Percentiles rank a stretch among this genome's conserved stretches.
These are phyloP conservation scores for Zymoseptoria tritici DNA, from an alignment of 2,329 filamentous ascomycete genomes.

Conservation along the genomic window DNA sequence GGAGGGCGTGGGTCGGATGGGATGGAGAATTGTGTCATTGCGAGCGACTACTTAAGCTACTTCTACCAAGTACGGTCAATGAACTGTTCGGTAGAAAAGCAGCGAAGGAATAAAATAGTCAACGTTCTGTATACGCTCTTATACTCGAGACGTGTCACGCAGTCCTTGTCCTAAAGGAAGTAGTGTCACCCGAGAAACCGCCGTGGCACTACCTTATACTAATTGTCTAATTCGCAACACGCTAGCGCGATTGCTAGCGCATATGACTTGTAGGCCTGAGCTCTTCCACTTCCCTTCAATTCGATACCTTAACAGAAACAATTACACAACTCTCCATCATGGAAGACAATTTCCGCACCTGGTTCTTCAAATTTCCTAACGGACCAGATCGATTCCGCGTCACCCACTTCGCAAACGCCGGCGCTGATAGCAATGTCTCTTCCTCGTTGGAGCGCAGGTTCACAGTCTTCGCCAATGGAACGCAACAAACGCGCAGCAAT, in stretches of 20 bases:
- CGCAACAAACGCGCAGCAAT: background rate
- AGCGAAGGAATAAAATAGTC: too few relatives aligned
- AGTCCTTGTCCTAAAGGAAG: too few relatives aligned
- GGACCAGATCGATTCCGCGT: background rate
- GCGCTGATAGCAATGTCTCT: background rate
- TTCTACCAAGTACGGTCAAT: too few relatives aligned
- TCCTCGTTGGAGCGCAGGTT: background rate
- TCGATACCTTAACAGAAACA: background rate
- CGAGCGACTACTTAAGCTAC: too few relatives aligned
- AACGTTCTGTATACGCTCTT: too few relatives aligned
- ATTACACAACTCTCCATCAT: background rate
- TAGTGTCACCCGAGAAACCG: too few relatives aligned
- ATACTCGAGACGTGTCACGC: too few relatives aligned
- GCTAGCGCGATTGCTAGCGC: background rate
- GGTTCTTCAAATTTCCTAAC: background rate
- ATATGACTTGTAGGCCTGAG: background rate
- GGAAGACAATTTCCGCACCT: background rate
- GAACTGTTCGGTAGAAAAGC: too few relatives aligned
- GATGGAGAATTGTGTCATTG: too few relatives aligned
- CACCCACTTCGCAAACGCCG: background rate
- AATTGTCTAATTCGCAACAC: background rate
- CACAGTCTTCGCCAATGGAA: background rate
- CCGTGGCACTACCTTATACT: background rate
- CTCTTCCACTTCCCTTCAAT: background rate
- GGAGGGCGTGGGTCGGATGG: too few relatives aligned